phyloP scores from a whole-genome alignment of 768 basidiomycete genomes.

The Boletus rex-veris region DNA sequence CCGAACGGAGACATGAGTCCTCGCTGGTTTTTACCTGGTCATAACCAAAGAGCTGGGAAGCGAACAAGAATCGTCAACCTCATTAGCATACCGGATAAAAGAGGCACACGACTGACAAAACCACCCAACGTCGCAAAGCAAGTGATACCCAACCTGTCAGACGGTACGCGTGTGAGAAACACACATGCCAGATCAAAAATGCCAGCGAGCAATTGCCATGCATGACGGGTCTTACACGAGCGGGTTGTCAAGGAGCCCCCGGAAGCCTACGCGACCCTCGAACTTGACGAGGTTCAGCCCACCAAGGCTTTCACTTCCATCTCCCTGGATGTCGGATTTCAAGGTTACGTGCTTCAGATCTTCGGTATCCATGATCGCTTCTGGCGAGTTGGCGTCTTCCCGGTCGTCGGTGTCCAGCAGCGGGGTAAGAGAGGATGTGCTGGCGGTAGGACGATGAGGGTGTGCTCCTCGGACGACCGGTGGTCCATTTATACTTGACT shows the following conservation, averaged over 20 bases:
- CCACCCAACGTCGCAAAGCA: conserved; percentile 32
- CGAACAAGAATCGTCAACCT: background rate
- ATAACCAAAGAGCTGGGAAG: conserved; percentile 30
- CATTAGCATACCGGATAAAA: background rate
- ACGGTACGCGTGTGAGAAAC: background rate
- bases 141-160: conserved; percentile 28
- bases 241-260: conserved; percentile 27
- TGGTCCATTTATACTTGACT: conserved; percentile 15
- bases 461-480: background rate
- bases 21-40: conserved; percentile 20
- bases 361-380: conserved; percentile 11
- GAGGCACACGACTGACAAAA: conserved; percentile 21
- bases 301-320: background rate
- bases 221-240: conserved; percentile 21
- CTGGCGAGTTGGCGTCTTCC: background rate
- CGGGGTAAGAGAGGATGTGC: conserved; percentile 15
- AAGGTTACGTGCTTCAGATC: background rate
- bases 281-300: conserved; percentile 11
- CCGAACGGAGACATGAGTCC: background rate
- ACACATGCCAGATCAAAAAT: background rate
- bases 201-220: background rate
- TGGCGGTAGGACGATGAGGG: conserved; percentile 5
- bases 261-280: conserved; percentile 25
- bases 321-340: background rate
- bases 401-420: conserved; percentile 4